Conservation (phyloP, 495 filamentous ascomycete species). For the Lasiosphaeria ovina region DNA sequence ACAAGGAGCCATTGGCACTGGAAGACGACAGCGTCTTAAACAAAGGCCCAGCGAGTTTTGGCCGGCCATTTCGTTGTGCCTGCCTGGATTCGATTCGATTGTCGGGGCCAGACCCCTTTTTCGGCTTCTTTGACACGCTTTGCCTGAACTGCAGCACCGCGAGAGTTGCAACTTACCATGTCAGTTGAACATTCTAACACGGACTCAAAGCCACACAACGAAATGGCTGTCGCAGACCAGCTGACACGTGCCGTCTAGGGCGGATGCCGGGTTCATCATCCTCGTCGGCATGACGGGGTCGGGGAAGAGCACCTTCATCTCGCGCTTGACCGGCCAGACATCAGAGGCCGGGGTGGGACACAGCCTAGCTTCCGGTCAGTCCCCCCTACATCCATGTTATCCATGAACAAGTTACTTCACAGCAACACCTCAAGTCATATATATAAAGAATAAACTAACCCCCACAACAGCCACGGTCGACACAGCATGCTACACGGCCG, state of each 20-base stretch:
- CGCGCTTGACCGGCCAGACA: slow-evolving; percentile 19
- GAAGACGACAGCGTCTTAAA: too few species aligned
- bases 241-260: not conserved
- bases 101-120: too few species aligned
- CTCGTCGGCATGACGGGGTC: slow-evolving; percentile 30
- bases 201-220: too few species aligned
- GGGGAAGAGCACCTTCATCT: slow-evolving; percentile 42
- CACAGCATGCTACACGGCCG: slow-evolving; percentile 3
- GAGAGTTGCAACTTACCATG: too few species aligned
- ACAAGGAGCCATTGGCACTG: too few species aligned
- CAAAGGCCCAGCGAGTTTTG: too few species aligned
- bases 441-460: not conserved
- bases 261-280: slow-evolving; percentile 5
- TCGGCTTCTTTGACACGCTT: too few species aligned
- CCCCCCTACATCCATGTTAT: not conserved
- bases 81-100: too few species aligned
- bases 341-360: slow-evolving; percentile 23
- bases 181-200: too few species aligned
- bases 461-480: slow-evolving; percentile 7
- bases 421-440: too few species aligned
- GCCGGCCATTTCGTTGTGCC: too few species aligned
- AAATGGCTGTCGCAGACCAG: not conserved
- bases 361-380: slow-evolving; percentile 26
- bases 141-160: too few species aligned
- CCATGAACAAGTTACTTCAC: not conserved